A percentile compares a stretch with the other conserved stretches of the same genome.
phyloP scores from a whole-genome alignment of 176 grass and related monocot genomes.

The Poa pratensis region DNA sequence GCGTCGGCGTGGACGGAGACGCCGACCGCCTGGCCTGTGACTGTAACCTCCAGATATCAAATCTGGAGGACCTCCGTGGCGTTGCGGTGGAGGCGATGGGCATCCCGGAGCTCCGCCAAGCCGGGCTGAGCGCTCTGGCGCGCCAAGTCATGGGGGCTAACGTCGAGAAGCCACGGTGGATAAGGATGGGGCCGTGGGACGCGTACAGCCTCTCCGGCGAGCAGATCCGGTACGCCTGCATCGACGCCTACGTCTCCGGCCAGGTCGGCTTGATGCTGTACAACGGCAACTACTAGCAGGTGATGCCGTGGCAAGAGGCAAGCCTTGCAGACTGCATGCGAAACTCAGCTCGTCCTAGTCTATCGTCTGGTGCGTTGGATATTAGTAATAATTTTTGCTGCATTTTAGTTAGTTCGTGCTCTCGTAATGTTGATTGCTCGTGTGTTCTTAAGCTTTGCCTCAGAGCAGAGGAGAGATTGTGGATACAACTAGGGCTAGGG shows the following conservation, averaged over 20 bases:
- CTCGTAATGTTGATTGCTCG: background rate
- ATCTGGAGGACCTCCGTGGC: conserved; percentile 34
- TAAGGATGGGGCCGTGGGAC: conserved; percentile 58
- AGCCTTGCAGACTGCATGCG: background rate
- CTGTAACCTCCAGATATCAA: conserved; percentile 19
- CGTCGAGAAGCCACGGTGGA: conserved; percentile 38
- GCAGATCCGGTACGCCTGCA: conserved; percentile 63
- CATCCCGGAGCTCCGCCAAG: conserved; percentile 27
- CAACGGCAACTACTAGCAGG: background rate
- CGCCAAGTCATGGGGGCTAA: conserved; percentile 32
- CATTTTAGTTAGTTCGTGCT: background rate
- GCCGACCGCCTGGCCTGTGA: conserved; percentile 39
- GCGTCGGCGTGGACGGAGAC: conserved; percentile 50
- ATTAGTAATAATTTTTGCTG: background rate
- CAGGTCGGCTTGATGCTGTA: conserved; percentile 36
- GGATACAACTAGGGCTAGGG: background rate
- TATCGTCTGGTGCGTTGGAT: background rate
- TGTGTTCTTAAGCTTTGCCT: background rate
- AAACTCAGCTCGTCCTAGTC: background rate
- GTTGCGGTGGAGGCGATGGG: conserved; percentile 36
- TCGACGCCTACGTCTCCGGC: conserved; percentile 60
- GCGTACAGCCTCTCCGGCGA: background rate
- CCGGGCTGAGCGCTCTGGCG: conserved; percentile 48
- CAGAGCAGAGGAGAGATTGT: background rate
- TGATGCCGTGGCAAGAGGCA: background rate